These are phyloP conservation scores for Colletotrichum paranaense DNA, from an alignment of 2,329 filamentous ascomycete genomes.

Conservation along the genomic window DNA sequence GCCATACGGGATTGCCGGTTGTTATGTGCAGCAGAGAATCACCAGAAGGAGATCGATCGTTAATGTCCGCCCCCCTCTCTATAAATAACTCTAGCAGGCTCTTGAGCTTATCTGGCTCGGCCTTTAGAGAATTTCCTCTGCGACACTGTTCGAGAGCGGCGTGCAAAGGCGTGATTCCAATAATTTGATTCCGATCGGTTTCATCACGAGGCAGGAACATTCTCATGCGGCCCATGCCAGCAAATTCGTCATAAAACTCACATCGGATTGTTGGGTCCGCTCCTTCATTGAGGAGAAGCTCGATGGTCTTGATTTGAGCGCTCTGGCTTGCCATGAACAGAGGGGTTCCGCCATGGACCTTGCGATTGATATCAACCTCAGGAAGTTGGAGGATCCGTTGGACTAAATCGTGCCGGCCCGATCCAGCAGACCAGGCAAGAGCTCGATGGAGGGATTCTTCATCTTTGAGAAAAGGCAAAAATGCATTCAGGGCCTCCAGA, in stretches of 20 bases:
- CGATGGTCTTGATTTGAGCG: background rate
- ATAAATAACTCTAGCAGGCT: constrained; percentile 36
- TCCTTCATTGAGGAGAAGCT: constrained; percentile 38
- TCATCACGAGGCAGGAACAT: background rate
- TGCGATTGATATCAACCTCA: constrained; percentile 45
- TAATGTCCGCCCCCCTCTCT: constrained; percentile 39
- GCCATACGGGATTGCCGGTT: background rate
- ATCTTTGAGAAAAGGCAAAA: constrained; percentile 42
- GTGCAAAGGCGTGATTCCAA: background rate
- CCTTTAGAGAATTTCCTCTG: background rate
- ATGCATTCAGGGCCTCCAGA: constrained; percentile 40
- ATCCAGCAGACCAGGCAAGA: constrained; percentile 42
- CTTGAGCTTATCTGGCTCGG: background rate
- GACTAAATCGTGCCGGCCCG: constrained; percentile 39
- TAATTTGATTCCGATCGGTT: too few species aligned
- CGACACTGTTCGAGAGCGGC: background rate
- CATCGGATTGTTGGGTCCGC: constrained; percentile 34
- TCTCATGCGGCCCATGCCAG: background rate
- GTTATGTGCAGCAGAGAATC: constrained; percentile 38
- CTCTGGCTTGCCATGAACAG: background rate
- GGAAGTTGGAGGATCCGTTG: constrained; percentile 44
- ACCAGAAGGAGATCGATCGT: constrained; percentile 34
- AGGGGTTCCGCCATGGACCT: constrained; percentile 36
- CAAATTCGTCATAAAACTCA: background rate
- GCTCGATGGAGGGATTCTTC: constrained; percentile 40